Base-by-base conservation (phyloP, 495 filamentous ascomycete species). In the Lasiosphaeria ovina region DNA sequence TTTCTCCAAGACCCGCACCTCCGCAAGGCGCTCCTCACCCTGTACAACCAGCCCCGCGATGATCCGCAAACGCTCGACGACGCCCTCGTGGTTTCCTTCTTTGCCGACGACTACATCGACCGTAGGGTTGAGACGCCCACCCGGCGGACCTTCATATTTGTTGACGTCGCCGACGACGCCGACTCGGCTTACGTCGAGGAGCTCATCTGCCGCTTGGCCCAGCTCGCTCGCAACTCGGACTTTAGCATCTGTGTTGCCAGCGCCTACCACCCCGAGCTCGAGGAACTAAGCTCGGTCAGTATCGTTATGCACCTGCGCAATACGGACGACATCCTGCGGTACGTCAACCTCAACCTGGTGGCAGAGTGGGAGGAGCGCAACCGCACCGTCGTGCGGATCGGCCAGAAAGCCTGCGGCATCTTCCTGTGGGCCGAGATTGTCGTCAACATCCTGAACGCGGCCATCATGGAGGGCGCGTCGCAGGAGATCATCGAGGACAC, bases 341-440 rank as follows among this genome's bases (percentile, higher is more conserved):
- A 66, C 52, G 60, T 74, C 63, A 70, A 70, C 47, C 59, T 73
- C 45, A 69, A 72, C 52, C 44, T 76, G 31, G 63, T 68, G n/a
- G 64, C 64, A 3, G 68, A 66, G 45, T 74, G 71, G 71, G 73
- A 77, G 16, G 69, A 73, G 44, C 59, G 73, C 9, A 64, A 65
- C 51, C 44, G 54, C 3, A 62, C 62, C 0, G 70, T 71, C 14
- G 58, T 66, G 42, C 52, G 35, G 49, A 66, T 74, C 12, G 71
- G 59, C 6, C 51, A 67, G 17, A 77, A 73, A 50, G 66, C 73
- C 11, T 57, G 57, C 3, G 71, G 72, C 14, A 67, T 70, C 17
- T 77, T 75, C 31, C 61, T 74, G 4, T 75, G 73, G 74, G 74
- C 74, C 7, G 70, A 74, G 58, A 70, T 75, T 31, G 69, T 72